Evolutionary conservation across 345 rosid genomes (phyloP), one percentile per base, ranked within the genome.

Genomic region (Heritiera littoralis): DNA sequence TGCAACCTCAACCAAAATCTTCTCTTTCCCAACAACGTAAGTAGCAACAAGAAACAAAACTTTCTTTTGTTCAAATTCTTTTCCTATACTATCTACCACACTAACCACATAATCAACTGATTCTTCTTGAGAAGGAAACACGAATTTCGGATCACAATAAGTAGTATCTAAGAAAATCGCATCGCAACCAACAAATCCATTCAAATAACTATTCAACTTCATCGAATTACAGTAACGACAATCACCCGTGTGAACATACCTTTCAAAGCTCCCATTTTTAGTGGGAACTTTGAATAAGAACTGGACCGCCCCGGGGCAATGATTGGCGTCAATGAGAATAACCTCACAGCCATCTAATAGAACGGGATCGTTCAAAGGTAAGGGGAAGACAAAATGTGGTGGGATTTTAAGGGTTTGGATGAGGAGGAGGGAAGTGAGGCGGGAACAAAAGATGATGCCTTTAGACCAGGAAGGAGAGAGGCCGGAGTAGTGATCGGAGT

Each of bases 281-380:
- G 72, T 43, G 0, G 85, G 86, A 35, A 91, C 83, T 82, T 83
- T 91, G 78, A 93, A 95, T 76, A 95, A 78, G 82, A 95, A 91
- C 86, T 91, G 93, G 5, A 93, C 97, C 0, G 98, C 96, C 1
- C 98, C 98, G 1, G 98, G 99, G 82, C 98, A 93, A 72, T 93
- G 98, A 69, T 95, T 93, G 73, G 97, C 98, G 17, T 90, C 97
- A 17, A 95, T 48, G 6, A 95, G 80, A 3, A 80, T 83, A 75
- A 92, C 91, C 77, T 91, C 92, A 14, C 86, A 84, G 11, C 94
- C 96, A 78, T 95, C 98, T 61, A 95, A 78, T 14, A 79, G 2
- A 48, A 89, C 84, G 0, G 78, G 75, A 61, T 85, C 77, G 0
- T 85, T 79, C 74, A 88, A 32, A 7, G 93, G 90, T 74, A 95